Base-by-base conservation (phyloP, 768 basidiomycete species). In the Mycena indigotica region DNA sequence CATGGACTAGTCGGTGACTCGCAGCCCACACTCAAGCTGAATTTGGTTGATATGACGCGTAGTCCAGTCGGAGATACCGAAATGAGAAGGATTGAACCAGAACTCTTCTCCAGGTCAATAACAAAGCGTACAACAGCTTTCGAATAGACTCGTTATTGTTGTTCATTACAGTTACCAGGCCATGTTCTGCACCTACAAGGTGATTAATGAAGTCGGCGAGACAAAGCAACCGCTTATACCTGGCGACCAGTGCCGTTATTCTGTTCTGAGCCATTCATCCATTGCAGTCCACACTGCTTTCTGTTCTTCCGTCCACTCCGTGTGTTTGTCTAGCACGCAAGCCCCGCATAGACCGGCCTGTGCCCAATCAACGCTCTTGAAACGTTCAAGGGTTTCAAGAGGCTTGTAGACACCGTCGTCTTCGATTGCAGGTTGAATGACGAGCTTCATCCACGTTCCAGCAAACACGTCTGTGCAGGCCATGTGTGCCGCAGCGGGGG, bases 381-480 rank as follows among this genome's bases (percentile, higher is more conserved):
- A 78, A 48, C 70, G 70, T 66, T 86, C 80, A 25, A 92, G 75
- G 25, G 85, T 86, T 74, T 91, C 88, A 23, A 92, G 75, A 24
- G 89, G 90, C 50, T 81, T 85, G 65, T 83, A 86, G 26, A 89
- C 82, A 5, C 87, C 86, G 55, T 81, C 80, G 54, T 77, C 73
- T 17, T 77, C 79, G 23, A 91, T 75, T 0, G 87, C 87, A 12
- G 85, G 86, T 50, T 82, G 75, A 35, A 88, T 85, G n/a, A 91
- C 87, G 35, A 83, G 73, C 23, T 76, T 58, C 81, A 89, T 87
- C 90, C 89, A 91, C 51, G 72, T 76, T 50, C 86, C 86, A 1
- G 89, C 90, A 53, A 91, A 78, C 0, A 82, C 72, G 66, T 89
- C 84, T 3, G 88, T 90, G 70, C 90, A 91, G 3, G 72, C 72